Conservation (phyloP, 768 basidiomycete species). For the Tubosaeta brunneosetosa region DNA sequence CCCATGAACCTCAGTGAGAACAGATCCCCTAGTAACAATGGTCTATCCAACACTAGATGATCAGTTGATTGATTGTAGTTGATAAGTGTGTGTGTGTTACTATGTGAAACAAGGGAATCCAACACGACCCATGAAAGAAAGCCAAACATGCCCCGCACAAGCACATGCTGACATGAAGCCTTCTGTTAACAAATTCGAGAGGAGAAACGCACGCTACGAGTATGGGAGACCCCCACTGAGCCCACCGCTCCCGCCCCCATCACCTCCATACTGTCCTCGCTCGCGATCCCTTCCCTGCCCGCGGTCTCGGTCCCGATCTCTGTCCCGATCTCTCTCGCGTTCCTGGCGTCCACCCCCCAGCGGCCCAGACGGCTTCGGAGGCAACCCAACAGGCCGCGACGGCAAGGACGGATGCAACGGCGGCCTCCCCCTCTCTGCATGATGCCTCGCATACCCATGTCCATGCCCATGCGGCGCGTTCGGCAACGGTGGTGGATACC, state of each 20-base stretch:
- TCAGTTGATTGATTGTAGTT: constrained; percentile 13
- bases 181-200: background rate
- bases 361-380: constrained; percentile 15
- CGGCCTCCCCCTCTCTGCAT: constrained; percentile 11
- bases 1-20: too few species aligned
- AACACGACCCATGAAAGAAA: background rate
- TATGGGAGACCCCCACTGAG: constrained; percentile 27
- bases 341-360: constrained; percentile 16
- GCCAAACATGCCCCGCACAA: background rate
- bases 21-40: background rate
- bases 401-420: constrained; percentile 20
- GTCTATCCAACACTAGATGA: constrained; percentile 13
- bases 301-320: constrained; percentile 7
- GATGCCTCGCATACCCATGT: constrained; percentile 8
- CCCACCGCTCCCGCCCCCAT: constrained; percentile 6
- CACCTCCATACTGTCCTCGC: constrained; percentile 15
- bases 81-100: constrained; percentile 15
- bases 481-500: constrained; percentile 19
- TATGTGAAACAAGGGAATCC: constrained; percentile 15
- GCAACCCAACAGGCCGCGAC: constrained; percentile 15
- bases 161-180: background rate
- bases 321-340: constrained; percentile 14
- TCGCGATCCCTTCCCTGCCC: constrained; percentile 6
- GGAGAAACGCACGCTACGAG: constrained; percentile 15
- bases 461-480: constrained; percentile 9